A percentile compares a stretch with the other conserved stretches of the same genome.
Conservation (phyloP, 2,329 filamentous ascomycete species). For the Periconia sp. region DNA sequence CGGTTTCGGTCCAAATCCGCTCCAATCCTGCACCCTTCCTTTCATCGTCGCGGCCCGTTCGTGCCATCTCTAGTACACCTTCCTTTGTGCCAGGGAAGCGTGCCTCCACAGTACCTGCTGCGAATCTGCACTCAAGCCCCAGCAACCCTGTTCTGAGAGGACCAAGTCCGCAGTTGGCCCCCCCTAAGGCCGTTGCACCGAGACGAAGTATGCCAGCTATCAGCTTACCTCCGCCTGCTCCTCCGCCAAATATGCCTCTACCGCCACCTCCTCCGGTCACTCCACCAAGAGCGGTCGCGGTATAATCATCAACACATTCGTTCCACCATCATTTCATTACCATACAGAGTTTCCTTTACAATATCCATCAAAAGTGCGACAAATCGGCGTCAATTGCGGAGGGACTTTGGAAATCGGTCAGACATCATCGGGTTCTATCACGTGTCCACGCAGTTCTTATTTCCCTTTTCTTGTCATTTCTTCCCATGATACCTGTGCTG, state of each 20-base stretch:
- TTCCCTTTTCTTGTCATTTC: background rate
- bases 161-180: conserved; percentile 19
- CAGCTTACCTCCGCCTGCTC: conserved; percentile 52
- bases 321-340: background rate
- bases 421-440: background rate
- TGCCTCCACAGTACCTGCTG: conserved; percentile 21
- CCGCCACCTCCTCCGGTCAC: conserved; percentile 43
- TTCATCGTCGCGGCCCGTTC: conserved; percentile 41
- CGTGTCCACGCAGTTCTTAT: conserved; percentile 3
- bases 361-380: background rate
- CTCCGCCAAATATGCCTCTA: conserved; percentile 54
- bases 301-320: conserved; percentile 2
- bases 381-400: conserved; percentile 1
- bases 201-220: conserved; percentile 47
- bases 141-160: conserved; percentile 35
- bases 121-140: conserved; percentile 23
- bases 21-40: conserved; percentile 52
- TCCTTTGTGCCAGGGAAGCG: conserved; percentile 35
- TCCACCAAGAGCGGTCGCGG: conserved; percentile 7
- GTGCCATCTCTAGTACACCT: conserved; percentile 36
- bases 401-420: background rate
- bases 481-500: background rate
- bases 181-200: conserved; percentile 26
- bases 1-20: conserved; percentile 53
- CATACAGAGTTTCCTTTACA: background rate